Conservation (phyloP, 495 filamentous ascomycete genomes). For the Articulospora tetracladia region DNA sequence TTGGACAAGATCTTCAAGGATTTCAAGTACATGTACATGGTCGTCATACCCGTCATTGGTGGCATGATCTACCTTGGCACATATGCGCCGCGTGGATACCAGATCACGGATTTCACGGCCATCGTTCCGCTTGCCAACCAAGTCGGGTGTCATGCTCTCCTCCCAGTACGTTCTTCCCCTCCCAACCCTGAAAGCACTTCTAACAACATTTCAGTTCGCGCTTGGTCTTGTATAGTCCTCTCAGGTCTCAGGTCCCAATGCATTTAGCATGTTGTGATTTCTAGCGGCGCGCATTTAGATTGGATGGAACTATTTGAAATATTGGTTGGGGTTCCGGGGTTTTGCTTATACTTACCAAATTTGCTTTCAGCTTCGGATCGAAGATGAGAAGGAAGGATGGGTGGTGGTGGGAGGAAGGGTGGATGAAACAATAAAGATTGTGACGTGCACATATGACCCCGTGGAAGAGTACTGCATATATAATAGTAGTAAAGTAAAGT, state of each 20-base stretch:
- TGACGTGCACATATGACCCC: background rate
- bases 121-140: slow-evolving; percentile 37
- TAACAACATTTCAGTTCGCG: background rate
- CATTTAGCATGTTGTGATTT: background rate
- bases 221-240: background rate
- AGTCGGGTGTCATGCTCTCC: slow-evolving; percentile 22
- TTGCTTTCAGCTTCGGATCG: background rate
- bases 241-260: background rate
- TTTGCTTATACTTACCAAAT: background rate
- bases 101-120: slow-evolving; percentile 34
- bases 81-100: slow-evolving; percentile 31
- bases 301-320: background rate
- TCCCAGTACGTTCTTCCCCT: slow-evolving; percentile 8
- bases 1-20: slow-evolving; percentile 21
- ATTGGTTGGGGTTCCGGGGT: background rate
- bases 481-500: background rate
- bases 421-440: background rate
- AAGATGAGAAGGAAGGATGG: background rate
- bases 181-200: background rate
- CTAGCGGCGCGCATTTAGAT: background rate
- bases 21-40: slow-evolving; percentile 22
- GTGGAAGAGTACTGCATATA: background rate
- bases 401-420: background rate
- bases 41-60: slow-evolving; percentile 11
- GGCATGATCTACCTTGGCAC: slow-evolving; percentile 34